Conservation (phyloP, 441 rosid species). For the Pelargonium citronellum region DNA sequence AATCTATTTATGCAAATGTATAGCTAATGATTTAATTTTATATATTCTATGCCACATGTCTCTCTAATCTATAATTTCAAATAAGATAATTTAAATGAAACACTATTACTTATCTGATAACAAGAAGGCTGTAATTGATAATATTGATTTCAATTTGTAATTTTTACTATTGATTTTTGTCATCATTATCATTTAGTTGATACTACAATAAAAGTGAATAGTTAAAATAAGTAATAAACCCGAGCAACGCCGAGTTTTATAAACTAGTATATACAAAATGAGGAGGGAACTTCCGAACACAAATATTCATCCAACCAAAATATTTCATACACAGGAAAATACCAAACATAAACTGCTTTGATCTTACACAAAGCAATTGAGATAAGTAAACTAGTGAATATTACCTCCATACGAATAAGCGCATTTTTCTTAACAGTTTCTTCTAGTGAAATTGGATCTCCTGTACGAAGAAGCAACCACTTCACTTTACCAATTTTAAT, state of each 20-base stretch:
- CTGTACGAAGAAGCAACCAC: slow-evolving; percentile 41
- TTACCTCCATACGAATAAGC: slow-evolving; percentile 69
- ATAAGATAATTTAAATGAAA: no score
- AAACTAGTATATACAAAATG: not conserved
- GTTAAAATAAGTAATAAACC: not conserved
- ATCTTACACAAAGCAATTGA: not conserved
- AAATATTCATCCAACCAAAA: not conserved
- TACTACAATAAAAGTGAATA: no score
- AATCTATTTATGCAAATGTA: no score
- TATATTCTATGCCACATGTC: no score
- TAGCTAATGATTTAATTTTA: no score
- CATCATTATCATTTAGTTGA: no score
- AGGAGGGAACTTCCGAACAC: not conserved
- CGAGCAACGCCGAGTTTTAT: not conserved
- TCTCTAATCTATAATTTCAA: no score
- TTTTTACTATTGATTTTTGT: no score
- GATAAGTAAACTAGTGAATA: not conserved
- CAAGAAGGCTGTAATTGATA: no score
- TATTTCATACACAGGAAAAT: not conserved
- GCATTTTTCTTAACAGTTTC: slow-evolving; percentile 70
- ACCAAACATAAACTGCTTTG: not conserved
- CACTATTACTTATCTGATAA: no score
- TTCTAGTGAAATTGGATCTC: slow-evolving; percentile 60
- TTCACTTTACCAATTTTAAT: slow-evolving; percentile 55
- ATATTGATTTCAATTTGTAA: no score